A percentile compares a stretch with the other conserved stretches of the same genome.
phyloP scores from a whole-genome alignment of 2,329 filamentous ascomycete genomes.

The Diaporthe caulivora region DNA sequence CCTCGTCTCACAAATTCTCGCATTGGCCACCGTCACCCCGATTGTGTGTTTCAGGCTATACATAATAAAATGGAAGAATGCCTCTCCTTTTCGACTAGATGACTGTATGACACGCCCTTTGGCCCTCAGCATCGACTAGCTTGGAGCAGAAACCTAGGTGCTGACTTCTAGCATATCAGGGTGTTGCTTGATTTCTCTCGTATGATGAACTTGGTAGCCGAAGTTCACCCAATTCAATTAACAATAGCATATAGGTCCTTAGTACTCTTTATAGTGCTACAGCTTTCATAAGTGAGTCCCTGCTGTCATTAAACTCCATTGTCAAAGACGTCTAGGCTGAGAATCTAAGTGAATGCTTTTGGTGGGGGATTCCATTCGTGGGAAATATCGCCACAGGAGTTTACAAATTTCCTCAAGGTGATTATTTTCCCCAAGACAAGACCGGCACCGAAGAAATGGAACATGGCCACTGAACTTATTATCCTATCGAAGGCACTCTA shows the following conservation, averaged over 20 bases:
- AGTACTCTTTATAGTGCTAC: slow-evolving; percentile 28
- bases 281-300: slow-evolving; percentile 19
- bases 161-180: slow-evolving; percentile 6
- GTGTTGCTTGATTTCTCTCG: slow-evolving; percentile 28
- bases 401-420: slow-evolving; percentile 31
- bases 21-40: slow-evolving; percentile 18
- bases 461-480: background rate
- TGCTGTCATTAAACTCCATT: background rate
- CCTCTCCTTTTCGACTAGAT: slow-evolving; percentile 10
- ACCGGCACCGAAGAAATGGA: background rate
- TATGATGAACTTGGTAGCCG: background rate
- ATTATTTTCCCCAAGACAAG: background rate
- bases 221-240: background rate
- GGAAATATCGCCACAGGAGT: slow-evolving; percentile 14
- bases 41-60: slow-evolving; percentile 30
- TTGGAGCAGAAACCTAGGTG: background rate
- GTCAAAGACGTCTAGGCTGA: background rate
- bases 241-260: slow-evolving; percentile 14
- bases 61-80: slow-evolving; percentile 10
- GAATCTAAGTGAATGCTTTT: slow-evolving; percentile 4
- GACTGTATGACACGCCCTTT: slow-evolving; percentile 19
- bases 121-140: background rate
- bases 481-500: slow-evolving; percentile 22
- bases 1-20: slow-evolving; percentile 29
- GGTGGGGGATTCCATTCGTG: slow-evolving; percentile 30